A percentile compares a stretch with the other conserved stretches of the same genome.
Evolutionary conservation across 768 basidiomycete genomes (phyloP).

Genomic region (Auricularia sp.): DNA sequence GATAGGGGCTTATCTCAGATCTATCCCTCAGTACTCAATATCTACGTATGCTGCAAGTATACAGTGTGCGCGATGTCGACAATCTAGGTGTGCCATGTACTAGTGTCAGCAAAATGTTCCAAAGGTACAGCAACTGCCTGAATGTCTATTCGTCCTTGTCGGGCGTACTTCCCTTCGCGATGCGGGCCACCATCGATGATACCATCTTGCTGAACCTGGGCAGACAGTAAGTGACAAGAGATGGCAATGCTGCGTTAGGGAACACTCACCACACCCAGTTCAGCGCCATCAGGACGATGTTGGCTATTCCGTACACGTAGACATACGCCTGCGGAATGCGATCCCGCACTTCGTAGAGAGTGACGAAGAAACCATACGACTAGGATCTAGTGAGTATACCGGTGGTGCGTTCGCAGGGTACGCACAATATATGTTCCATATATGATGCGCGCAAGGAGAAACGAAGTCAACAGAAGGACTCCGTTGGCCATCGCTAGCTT

Average conservation of each 20-base stretch:
- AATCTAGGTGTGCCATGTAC: too few relatives aligned
- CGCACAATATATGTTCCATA: conserved; percentile 45
- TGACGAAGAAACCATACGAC: conserved; percentile 4
- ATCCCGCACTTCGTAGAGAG: neutral
- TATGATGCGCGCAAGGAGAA: conserved; percentile 60
- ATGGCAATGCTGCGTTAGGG: neutral
- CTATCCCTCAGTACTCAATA: too few relatives aligned
- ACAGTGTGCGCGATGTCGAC: neutral
- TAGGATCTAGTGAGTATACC: neutral
- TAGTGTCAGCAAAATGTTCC: too few relatives aligned
- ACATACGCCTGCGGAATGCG: neutral
- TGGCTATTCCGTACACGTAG: neutral
- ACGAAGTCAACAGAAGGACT: conserved; percentile 49
- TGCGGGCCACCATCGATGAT: neutral
- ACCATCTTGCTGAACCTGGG: neutral
- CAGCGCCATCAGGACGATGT: neutral
- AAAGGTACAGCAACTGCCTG: too few relatives aligned
- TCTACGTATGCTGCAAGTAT: neutral
- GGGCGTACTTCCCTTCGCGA: neutral
- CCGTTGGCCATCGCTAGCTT: conserved; percentile 66
- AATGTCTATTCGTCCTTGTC: neutral
- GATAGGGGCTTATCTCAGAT: neutral
- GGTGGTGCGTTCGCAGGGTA: neutral
- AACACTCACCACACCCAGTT: neutral
- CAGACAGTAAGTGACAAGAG: neutral